Conservation (phyloP, 805 yeast species). For the Scheffersomyces stipitis region DNA sequence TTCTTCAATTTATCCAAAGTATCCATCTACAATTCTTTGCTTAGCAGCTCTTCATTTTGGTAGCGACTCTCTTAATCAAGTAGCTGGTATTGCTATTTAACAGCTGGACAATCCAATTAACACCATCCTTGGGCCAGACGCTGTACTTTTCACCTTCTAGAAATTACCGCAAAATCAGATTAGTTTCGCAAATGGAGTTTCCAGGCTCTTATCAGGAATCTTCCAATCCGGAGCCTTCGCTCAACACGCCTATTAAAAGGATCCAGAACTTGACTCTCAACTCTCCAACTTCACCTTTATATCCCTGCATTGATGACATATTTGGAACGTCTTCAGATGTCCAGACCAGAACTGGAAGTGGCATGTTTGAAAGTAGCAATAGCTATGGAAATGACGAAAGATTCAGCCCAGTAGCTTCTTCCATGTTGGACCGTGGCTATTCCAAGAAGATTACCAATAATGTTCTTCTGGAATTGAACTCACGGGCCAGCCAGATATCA, state of each 20-base stretch:
- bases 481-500: slow-evolving; percentile 40
- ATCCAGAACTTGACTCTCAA: slow-evolving; percentile 30
- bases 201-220: not conserved
- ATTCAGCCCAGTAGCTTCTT: slow-evolving; percentile 9
- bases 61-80: too few species aligned
- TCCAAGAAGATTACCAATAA: slow-evolving; percentile 47
- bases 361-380: not conserved
- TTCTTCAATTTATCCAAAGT: too few species aligned
- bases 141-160: too few species aligned
- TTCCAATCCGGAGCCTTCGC: slow-evolving; percentile 5
- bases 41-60: too few species aligned
- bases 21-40: too few species aligned
- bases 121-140: too few species aligned
- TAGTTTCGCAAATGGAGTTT: not conserved
- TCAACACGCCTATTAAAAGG: slow-evolving; percentile 42
- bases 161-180: too few species aligned
- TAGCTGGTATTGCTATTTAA: too few species aligned
- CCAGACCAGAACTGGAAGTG: not conserved
- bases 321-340: not conserved
- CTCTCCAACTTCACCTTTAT: slow-evolving; percentile 25
- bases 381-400: not conserved
- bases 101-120: too few species aligned
- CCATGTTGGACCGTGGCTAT: slow-evolving; percentile 43
- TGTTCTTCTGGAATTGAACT: slow-evolving; percentile 45
- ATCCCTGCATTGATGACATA: slow-evolving; percentile 13